phyloP scores from a whole-genome alignment of 768 basidiomycete genomes.

The Suillus paluster region DNA sequence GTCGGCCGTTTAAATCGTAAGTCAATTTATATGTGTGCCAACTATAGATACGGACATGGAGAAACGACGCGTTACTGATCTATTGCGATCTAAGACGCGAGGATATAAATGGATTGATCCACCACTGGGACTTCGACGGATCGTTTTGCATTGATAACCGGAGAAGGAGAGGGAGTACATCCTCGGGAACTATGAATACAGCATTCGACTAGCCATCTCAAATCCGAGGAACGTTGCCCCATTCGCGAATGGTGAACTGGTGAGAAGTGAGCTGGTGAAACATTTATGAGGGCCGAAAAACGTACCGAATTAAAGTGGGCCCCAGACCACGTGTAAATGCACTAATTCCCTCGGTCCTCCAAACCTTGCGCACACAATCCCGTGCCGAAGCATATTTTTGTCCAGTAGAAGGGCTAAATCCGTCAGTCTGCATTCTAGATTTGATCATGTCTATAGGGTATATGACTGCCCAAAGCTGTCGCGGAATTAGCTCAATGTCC shows the following conservation, averaged over 20 bases:
- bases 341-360: conserved; percentile 78
- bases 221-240: conserved; percentile 97
- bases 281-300: conserved; percentile 18
- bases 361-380: conserved; percentile 83
- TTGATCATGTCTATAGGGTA: conserved; percentile 98
- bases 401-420: conserved; percentile 72
- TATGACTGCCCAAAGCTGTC: conserved; percentile 86
- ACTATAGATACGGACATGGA: background rate
- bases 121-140: background rate
- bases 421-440: conserved; percentile 95
- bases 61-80: background rate
- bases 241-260: conserved; percentile 92
- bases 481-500: conserved; percentile 14
- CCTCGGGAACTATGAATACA: conserved; percentile 44
- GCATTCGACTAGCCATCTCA: conserved; percentile 83
- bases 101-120: background rate
- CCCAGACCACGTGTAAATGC: conserved; percentile 92
- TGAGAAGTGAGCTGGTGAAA: conserved; percentile 14
- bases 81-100: background rate
- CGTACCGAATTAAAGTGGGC: conserved; percentile 89
- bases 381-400: conserved; percentile 84
- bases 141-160: background rate
- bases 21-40: background rate
- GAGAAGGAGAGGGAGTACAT: background rate
- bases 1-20: background rate